These are phyloP conservation scores for Mycena haematopus DNA, from an alignment of 768 basidiomycete species.

Conservation along the genomic window DNA sequence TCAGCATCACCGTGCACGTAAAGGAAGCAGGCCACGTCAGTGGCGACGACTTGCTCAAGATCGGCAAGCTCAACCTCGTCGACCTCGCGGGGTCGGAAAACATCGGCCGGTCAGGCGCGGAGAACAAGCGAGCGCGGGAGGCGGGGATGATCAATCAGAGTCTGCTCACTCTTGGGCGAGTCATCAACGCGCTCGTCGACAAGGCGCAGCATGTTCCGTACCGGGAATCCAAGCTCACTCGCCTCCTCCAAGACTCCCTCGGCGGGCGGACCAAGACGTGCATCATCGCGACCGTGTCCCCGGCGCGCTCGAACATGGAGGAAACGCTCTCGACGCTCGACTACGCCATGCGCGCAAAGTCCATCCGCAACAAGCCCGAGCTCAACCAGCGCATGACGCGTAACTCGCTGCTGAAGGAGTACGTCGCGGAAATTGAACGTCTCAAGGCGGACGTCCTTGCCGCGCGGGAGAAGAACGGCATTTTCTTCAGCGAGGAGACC, in stretches of 20 bases:
- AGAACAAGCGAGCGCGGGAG: constrained; percentile 92
- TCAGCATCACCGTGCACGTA: constrained; percentile 93
- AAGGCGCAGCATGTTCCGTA: constrained; percentile 93
- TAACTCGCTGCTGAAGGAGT: constrained; percentile 91
- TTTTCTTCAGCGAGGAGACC: constrained; percentile 89
- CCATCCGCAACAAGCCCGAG: constrained; percentile 94
- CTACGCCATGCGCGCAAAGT: constrained; percentile 94
- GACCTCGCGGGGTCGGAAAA: constrained; percentile 98
- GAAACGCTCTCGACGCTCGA: constrained; percentile 97
- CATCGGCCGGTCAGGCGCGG: constrained; percentile 94
- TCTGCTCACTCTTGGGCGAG: constrained; percentile 92
- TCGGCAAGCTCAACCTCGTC: constrained; percentile 96
- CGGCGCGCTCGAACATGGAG: constrained; percentile 92
- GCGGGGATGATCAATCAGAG: constrained; percentile 99
- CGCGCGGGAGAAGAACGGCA: constrained; percentile 94
- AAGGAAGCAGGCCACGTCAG: constrained; percentile 78
- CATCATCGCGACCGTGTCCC: constrained; percentile 96
- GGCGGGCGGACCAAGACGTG: constrained; percentile 98
- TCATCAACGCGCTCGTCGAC: constrained; percentile 96
- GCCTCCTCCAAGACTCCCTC: constrained; percentile 97
- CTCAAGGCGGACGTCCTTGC: constrained; percentile 90
- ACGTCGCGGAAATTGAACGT: constrained; percentile 90
- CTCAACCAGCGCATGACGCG: constrained; percentile 94
- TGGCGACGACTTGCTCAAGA: constrained; percentile 85
- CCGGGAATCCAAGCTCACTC: constrained; percentile 96